Evolutionary conservation across 352 stramenopile genomes (phyloP).

Genomic region (Thalassiosira livingstoniorum): DNA sequence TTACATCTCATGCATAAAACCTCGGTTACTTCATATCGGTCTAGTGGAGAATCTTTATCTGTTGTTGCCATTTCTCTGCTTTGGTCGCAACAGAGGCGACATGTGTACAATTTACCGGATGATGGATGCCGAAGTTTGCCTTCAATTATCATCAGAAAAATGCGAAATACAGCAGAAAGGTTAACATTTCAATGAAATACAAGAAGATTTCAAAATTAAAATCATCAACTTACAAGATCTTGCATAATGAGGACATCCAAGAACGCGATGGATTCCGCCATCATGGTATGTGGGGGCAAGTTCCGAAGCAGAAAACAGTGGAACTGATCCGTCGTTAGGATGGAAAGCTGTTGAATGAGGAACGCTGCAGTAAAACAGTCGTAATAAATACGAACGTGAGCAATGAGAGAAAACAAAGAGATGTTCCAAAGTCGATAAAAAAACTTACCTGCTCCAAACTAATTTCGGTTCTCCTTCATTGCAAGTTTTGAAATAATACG

Average conservation of each 20-base stretch:
- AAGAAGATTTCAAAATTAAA: background rate
- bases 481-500: constrained; percentile 74
- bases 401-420: constrained; percentile 1
- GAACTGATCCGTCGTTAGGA: constrained; percentile 56
- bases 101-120: constrained; percentile 86
- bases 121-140: constrained; percentile 78
- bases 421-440: background rate
- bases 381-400: background rate
- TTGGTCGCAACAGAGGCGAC: constrained; percentile 84
- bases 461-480: constrained; percentile 61
- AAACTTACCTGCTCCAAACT: constrained; percentile 61
- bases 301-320: constrained; percentile 79
- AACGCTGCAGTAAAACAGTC: constrained; percentile 34
- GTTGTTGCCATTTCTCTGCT: constrained; percentile 71
- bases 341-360: constrained; percentile 42
- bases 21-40: constrained; percentile 93
- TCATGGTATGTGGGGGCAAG: constrained; percentile 85
- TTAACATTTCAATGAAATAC: background rate
- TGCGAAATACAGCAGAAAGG: background rate
- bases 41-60: constrained; percentile 87
- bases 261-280: constrained; percentile 62
- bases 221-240: constrained; percentile 63
- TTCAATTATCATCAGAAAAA: constrained; percentile 2
- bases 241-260: constrained; percentile 84
- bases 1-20: constrained; percentile 93